phyloP scores from a whole-genome alignment of 176 grass and related monocot genomes.

The Areca catechu region DNA sequence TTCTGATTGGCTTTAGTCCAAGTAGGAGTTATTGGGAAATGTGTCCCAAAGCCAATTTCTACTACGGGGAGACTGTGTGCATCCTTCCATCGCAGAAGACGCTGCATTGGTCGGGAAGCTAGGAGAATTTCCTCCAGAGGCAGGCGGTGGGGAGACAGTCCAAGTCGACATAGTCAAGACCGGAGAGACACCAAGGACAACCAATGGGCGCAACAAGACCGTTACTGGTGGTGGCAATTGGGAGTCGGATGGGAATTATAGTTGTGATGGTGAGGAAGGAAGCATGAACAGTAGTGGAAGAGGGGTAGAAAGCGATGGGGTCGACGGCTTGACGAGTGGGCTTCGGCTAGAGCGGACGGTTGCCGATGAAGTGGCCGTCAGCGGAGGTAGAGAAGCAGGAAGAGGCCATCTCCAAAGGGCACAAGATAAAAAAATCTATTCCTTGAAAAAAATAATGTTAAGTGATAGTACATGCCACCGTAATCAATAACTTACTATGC shows the following conservation, averaged over 20 bases:
- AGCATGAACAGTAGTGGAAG: neutral
- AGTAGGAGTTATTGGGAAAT: no score
- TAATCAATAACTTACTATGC: no score
- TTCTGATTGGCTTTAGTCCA: no score
- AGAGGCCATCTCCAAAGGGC: constrained; percentile 78
- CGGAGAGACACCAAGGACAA: neutral
- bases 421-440: no score
- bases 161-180: constrained; percentile 12
- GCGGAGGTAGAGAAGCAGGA: constrained; percentile 63
- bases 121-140: constrained; percentile 34
- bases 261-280: neutral
- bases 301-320: constrained; percentile 4
- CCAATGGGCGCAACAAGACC: neutral
- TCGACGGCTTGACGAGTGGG: neutral
- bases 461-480: no score
- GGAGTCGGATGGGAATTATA: neutral
- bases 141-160: constrained; percentile 44
- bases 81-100: constrained; percentile 77
- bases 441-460: no score
- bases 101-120: constrained; percentile 49
- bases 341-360: constrained; percentile 5
- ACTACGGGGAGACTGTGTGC: constrained; percentile 48
- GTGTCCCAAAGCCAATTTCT: no score
- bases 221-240: neutral
- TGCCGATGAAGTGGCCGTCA: constrained; percentile 24